Evolutionary conservation across 108 stramenopile genomes (phyloP).

Genomic region (Pseudonitzschia pungens): DNA sequence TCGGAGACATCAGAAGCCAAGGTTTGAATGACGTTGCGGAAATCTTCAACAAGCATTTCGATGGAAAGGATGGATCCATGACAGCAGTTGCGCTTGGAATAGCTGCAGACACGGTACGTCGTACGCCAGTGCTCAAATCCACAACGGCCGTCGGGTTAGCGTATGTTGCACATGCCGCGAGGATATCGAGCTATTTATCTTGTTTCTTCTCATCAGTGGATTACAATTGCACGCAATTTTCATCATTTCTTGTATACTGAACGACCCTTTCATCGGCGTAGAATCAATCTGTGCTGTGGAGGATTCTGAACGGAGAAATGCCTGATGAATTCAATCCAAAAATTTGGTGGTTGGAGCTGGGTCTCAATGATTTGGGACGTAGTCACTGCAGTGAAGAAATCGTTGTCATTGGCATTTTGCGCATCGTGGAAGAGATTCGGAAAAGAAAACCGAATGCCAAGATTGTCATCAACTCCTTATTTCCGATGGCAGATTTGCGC

Average conservation of each 20-base stretch:
- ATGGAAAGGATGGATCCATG: background rate
- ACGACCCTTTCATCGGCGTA: background rate
- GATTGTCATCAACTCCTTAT: conserved; percentile 78
- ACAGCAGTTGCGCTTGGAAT: conserved; percentile 54
- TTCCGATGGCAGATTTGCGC: conserved; percentile 68
- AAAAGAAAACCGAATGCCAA: conserved; percentile 62
- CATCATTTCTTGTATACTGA: too few species aligned
- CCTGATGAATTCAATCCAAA: conserved; percentile 73
- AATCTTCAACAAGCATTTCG: conserved; percentile 35
- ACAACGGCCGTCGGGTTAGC: too few species aligned
- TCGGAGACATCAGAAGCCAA: conserved; percentile 42
- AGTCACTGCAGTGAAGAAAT: conserved; percentile 85
- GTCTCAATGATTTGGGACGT: conserved; percentile 81
- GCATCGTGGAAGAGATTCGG: conserved; percentile 78
- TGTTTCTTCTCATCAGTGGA: too few species aligned
- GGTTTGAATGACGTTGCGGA: conserved; percentile 16
- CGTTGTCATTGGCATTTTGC: conserved; percentile 70
- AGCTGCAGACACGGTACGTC: conserved; percentile 58
- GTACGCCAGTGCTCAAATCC: conserved; percentile 10
- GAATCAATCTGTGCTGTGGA: conserved; percentile 48
- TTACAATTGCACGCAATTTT: too few species aligned
- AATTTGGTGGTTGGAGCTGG: conserved; percentile 82
- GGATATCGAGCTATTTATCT: too few species aligned
- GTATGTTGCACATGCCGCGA: background rate
- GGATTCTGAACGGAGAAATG: conserved; percentile 54